Percentiles rank a stretch among this genome's conserved stretches.
Conservation (phyloP, 202 grass and related monocot species). For the Zizania palustris region DNA sequence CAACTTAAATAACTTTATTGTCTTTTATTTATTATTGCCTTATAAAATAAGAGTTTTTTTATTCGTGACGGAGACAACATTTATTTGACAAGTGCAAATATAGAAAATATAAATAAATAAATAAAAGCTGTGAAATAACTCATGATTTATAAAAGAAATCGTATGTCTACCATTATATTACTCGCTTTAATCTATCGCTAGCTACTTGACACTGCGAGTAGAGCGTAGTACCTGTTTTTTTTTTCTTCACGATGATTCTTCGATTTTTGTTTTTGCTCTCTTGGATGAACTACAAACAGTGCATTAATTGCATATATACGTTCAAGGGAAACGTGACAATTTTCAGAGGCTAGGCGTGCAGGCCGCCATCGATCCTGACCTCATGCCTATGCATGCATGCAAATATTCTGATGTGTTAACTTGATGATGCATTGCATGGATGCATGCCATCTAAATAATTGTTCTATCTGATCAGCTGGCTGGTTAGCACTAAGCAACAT, state of each 20-base stretch:
- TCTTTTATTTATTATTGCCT: too few species aligned
- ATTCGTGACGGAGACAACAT: too few species aligned
- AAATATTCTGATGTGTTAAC: not conserved
- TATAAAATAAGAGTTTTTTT: too few species aligned
- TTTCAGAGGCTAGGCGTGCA: not conserved
- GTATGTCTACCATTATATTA: too few species aligned
- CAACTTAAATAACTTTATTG: too few species aligned
- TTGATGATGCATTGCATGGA: not conserved
- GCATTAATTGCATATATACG: not conserved
- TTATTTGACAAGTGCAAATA: too few species aligned
- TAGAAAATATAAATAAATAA: too few species aligned
- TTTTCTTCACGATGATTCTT: not conserved
- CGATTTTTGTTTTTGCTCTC: not conserved
- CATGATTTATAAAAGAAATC: too few species aligned
- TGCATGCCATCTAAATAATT: slow-evolving; percentile 4
- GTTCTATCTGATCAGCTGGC: slow-evolving; percentile 17
- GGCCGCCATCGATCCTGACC: not conserved
- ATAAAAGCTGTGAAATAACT: too few species aligned
- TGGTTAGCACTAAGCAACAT: slow-evolving; percentile 41
- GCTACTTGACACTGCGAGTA: too few species aligned
- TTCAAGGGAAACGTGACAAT: slow-evolving; percentile 6
- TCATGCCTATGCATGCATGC: not conserved
- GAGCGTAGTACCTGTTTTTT: too few species aligned
- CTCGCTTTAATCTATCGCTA: too few species aligned
- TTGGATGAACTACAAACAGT: not conserved